These are phyloP conservation scores for Aspergillus unguis DNA, from an alignment of 2,329 filamentous ascomycete genomes.

Conservation along the genomic window DNA sequence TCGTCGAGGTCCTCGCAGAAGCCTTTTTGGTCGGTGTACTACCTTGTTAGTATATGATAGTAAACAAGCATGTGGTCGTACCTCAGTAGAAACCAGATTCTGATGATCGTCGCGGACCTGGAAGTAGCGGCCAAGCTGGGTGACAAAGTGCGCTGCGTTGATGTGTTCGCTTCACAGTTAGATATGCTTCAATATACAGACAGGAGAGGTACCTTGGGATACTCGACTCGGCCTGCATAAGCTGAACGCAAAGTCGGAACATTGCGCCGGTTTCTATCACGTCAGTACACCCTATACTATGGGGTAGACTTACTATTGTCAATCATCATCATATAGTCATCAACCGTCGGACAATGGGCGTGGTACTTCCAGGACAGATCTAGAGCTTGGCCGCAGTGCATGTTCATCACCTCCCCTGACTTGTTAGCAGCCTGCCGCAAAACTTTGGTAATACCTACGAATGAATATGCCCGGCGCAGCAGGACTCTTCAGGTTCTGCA, in stretches of 20 bases:
- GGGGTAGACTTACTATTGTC: neutral
- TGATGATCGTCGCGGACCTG: slow-evolving; percentile 9
- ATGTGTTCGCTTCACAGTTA: neutral
- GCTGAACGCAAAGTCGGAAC: neutral
- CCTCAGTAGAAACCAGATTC: slow-evolving; percentile 1
- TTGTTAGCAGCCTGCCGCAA: too few species aligned
- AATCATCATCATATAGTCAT: slow-evolving; percentile 8
- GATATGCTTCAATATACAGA: neutral
- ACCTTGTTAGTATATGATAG: neutral
- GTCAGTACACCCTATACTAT: too few species aligned
- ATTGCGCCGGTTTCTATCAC: slow-evolving; percentile 6
- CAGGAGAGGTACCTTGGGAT: neutral
- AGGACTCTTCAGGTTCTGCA: neutral
- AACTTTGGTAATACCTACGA: too few species aligned
- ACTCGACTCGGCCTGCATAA: neutral
- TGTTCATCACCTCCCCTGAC: neutral
- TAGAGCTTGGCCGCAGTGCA: slow-evolving; percentile 3
- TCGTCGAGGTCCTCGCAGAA: slow-evolving; percentile 13
- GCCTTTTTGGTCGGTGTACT: slow-evolving; percentile 6
- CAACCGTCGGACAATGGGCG: neutral
- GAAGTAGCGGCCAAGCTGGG: slow-evolving; percentile 1
- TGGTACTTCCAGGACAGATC: slow-evolving; percentile 4
- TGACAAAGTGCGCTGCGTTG: neutral
- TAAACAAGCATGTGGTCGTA: too few species aligned
- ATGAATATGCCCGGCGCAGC: neutral